Conservation (phyloP, 164 flowering plant species). For the Amborella trichopoda region DNA sequence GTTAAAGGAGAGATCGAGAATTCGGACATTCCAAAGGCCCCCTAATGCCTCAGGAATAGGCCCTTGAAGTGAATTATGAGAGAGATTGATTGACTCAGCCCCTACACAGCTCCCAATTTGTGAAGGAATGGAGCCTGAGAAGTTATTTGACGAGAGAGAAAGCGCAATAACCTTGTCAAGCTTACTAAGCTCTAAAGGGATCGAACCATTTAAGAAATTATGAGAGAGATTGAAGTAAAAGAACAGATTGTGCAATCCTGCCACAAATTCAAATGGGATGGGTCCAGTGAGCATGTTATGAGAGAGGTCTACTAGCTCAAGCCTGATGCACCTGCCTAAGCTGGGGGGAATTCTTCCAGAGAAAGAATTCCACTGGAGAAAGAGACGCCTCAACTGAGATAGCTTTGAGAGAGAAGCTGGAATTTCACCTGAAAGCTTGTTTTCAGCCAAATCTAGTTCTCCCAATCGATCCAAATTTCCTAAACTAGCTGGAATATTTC, state of each 20-base stretch:
- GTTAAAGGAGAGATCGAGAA: constrained; percentile 38
- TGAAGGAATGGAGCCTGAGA: constrained; percentile 28
- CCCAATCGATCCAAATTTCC: constrained; percentile 24
- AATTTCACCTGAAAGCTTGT: constrained; percentile 30
- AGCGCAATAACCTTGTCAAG: constrained; percentile 30
- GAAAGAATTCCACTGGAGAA: constrained; percentile 39
- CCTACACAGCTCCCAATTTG: constrained; percentile 37
- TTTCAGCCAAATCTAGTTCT: constrained; percentile 39
- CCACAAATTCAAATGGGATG: constrained; percentile 30
- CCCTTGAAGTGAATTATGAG: constrained; percentile 35
- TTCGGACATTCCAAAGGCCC: constrained; percentile 25
- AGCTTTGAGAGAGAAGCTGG: constrained; percentile 35
- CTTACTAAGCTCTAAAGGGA: constrained; percentile 44
- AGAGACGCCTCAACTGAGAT: constrained; percentile 13
- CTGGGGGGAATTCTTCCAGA: constrained; percentile 38
- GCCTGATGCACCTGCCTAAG: constrained; percentile 25
- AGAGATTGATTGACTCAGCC: constrained; percentile 22
- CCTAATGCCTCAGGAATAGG: constrained; percentile 36
- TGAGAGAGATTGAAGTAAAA: constrained; percentile 44
- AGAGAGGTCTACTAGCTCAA: constrained; percentile 44
- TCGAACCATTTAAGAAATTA: constrained; percentile 33
- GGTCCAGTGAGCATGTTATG: constrained; percentile 34
- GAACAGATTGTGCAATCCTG: constrained; percentile 20
- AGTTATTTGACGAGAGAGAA: constrained; percentile 39
- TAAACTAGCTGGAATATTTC: constrained; percentile 24